These are phyloP conservation scores for Dipodascopsis uninucleata DNA, from an alignment of 805 yeast species.

Conservation along the genomic window DNA sequence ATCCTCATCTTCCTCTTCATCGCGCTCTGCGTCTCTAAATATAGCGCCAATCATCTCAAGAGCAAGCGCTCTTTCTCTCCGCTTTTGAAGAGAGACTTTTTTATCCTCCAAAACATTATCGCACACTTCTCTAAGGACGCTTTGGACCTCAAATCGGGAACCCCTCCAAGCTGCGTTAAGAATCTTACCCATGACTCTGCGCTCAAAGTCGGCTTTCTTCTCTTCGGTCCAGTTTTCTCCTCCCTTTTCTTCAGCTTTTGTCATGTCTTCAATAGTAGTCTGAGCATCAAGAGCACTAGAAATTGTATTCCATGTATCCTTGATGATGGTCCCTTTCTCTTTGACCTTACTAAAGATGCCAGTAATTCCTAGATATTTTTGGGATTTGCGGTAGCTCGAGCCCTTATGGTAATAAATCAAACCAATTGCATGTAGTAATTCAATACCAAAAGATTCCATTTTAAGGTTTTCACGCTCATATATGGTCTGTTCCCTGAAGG, in stretches of 20 bases:
- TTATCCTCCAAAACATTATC: constrained; percentile 73
- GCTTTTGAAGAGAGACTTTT: constrained; percentile 53
- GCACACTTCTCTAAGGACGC: constrained; percentile 76
- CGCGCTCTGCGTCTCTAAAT: constrained; percentile 63
- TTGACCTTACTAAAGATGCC: constrained; percentile 77
- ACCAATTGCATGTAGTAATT: constrained; percentile 76
- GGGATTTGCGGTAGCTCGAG: constrained; percentile 62
- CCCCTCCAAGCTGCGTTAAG: constrained; percentile 95
- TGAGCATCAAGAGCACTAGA: constrained; percentile 88
- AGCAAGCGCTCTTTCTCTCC: constrained; percentile 76
- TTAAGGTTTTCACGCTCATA: constrained; percentile 83
- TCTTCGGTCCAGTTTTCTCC: constrained; percentile 53
- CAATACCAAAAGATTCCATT: constrained; percentile 92
- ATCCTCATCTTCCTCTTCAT: constrained; percentile 88
- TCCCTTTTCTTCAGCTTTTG: constrained; percentile 63
- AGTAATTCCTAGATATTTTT: constrained; percentile 80
- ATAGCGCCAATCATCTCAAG: constrained; percentile 66
- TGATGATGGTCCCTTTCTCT: constrained; percentile 78
- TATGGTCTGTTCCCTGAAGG: constrained; percentile 61
- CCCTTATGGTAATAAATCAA: constrained; percentile 73
- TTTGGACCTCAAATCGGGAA: constrained; percentile 78
- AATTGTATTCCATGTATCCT: constrained; percentile 77
- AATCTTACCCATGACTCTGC: constrained; percentile 79
- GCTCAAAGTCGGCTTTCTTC: constrained; percentile 72
- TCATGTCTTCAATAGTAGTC: constrained; percentile 66